phyloP scores from a whole-genome alignment of 148 eudicot species.

The Simmondsia chinensis region DNA sequence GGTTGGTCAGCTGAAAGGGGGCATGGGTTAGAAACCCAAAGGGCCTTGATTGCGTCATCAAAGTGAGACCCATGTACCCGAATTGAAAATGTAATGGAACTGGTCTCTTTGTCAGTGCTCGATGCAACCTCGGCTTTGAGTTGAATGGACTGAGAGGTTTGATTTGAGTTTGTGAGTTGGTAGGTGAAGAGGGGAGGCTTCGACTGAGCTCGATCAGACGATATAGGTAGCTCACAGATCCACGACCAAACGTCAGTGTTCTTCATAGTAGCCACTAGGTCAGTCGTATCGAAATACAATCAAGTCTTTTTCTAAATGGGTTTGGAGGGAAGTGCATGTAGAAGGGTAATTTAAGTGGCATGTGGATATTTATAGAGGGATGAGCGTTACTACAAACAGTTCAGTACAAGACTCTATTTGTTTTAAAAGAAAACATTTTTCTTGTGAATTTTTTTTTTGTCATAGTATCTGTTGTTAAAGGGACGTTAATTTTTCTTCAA shows the following conservation, averaged over 20 bases:
- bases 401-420: too few relatives aligned
- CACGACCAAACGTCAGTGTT: conserved; percentile 79
- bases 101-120: conserved; percentile 12
- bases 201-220: conserved; percentile 43
- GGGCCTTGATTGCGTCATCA: conserved; percentile 9
- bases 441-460: too few relatives aligned
- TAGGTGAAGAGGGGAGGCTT: conserved; percentile 34
- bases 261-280: too few relatives aligned
- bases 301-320: neutral
- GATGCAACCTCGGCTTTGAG: conserved; percentile 38
- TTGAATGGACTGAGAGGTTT: conserved; percentile 36
- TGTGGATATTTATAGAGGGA: conserved; percentile 22
- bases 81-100: conserved; percentile 54
- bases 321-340: too few relatives aligned
- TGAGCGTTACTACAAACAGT: too few relatives aligned
- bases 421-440: too few relatives aligned
- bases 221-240: conserved; percentile 65
- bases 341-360: too few relatives aligned
- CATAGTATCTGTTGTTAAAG: too few relatives aligned
- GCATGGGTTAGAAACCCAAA: conserved; percentile 74
- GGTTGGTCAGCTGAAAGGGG: conserved; percentile 42
- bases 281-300: too few relatives aligned
- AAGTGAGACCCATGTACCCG: conserved; percentile 25
- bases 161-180: conserved; percentile 33
- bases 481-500: too few relatives aligned